Evolutionary conservation across 495 filamentous ascomycete genomes (phyloP).

Genomic region (Aspergillus nidulans): DNA sequence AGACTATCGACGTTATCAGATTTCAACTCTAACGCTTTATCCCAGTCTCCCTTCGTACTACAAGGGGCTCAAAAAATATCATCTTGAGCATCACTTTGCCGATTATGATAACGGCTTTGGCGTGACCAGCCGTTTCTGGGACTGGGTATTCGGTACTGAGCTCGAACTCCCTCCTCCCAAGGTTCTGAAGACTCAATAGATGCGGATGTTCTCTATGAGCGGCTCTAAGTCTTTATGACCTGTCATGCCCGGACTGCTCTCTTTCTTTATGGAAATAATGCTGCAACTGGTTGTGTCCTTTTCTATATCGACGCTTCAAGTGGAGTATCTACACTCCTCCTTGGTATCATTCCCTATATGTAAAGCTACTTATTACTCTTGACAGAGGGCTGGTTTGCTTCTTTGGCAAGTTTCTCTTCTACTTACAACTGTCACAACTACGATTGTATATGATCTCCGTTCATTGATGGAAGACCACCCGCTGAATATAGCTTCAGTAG

Average conservation of each 20-base stretch:
- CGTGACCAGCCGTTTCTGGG: conserved; percentile 98
- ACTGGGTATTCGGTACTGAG: conserved; percentile 85
- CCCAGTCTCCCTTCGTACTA: conserved; percentile 76
- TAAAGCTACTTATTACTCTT: background rate
- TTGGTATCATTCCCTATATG: background rate
- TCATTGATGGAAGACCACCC: conserved; percentile 27
- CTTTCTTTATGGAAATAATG: conserved; percentile 22
- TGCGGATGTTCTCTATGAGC: too few relatives aligned
- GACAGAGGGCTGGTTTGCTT: background rate
- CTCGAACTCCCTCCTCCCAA: conserved; percentile 47
- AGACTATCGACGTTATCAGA: background rate
- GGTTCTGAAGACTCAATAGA: conserved; percentile 54
- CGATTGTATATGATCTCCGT: conserved; percentile 32
- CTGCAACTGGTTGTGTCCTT: conserved; percentile 18
- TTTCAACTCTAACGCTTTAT: conserved; percentile 14
- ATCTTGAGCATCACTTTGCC: conserved; percentile 93
- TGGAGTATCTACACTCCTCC: background rate
- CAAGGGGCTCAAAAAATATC: conserved; percentile 88
- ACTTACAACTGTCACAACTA: background rate
- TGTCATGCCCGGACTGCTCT: background rate
- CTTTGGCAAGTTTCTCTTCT: background rate
- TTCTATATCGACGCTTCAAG: conserved; percentile 1
- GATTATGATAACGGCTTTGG: conserved; percentile 98
- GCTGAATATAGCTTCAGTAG: background rate
- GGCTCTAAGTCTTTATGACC: too few relatives aligned